Evolutionary conservation across 139 green algal species (phyloP).

Genomic region (Chlamydomonas eustigma): DNA sequence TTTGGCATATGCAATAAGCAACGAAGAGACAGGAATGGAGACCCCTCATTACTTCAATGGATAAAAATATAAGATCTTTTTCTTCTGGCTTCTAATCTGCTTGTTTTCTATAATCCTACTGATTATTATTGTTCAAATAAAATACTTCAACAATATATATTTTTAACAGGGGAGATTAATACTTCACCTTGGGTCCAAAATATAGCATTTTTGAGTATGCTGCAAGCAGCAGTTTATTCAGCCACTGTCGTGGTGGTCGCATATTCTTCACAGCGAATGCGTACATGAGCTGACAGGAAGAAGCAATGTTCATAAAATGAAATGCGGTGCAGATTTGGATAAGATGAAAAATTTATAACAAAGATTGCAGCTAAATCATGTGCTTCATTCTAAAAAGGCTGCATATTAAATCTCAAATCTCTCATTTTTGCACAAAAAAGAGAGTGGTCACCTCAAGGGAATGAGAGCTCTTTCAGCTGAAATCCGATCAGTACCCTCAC

Average conservation of each 20-base stretch:
- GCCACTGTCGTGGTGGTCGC: constrained; percentile 25
- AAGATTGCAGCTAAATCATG: not conserved
- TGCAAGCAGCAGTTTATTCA: constrained; percentile 23
- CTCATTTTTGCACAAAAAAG: not conserved
- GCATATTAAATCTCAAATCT: not conserved
- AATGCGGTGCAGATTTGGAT: not conserved
- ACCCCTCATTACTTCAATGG: no score
- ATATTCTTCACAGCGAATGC: constrained; percentile 11
- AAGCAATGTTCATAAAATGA: not conserved
- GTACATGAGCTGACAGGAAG: not conserved
- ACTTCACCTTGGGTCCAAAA: not conserved
- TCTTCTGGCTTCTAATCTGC: no score
- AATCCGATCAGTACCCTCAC: not conserved
- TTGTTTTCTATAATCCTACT: no score
- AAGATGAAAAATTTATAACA: not conserved
- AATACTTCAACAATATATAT: not conserved
- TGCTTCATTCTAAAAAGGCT: not conserved
- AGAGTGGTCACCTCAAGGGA: no score
- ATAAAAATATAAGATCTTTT: no score
- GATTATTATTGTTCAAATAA: no score
- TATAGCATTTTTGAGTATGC: constrained; percentile 4
- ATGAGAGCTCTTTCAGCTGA: no score
- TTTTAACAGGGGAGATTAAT: no score
- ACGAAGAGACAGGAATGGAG: no score
- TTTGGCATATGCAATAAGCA: no score